Conservation (phyloP, 106 monocot genomes). For the Phalaenopsis aphrodite region DNA sequence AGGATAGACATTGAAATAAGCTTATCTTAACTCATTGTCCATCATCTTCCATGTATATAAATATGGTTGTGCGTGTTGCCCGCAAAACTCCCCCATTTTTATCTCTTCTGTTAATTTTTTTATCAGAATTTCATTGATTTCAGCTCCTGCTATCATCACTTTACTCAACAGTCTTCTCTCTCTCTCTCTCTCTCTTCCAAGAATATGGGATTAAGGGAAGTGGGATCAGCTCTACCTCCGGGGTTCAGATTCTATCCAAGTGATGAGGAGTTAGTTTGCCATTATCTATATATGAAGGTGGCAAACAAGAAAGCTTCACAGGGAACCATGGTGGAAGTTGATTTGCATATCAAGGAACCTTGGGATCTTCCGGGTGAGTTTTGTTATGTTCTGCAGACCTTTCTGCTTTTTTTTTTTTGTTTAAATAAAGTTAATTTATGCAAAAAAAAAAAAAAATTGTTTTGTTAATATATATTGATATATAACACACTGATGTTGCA, state of each 20-base stretch:
- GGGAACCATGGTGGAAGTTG: constrained; percentile 84
- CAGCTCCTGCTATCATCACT: background rate
- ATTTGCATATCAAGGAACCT: constrained; percentile 70
- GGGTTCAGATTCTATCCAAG: constrained; percentile 93
- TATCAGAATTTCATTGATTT: background rate
- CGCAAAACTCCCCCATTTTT: background rate
- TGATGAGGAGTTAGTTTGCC: constrained; percentile 83
- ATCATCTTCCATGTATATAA: background rate
- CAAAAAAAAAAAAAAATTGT: background rate
- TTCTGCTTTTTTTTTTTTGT: background rate
- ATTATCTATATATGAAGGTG: constrained; percentile 90
- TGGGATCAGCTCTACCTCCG: constrained; percentile 64
- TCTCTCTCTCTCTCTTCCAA: constrained; percentile 13
- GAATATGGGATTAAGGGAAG: constrained; percentile 61
- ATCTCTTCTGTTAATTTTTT: background rate
- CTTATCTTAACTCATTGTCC: background rate
- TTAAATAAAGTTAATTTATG: background rate
- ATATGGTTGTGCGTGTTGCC: background rate
- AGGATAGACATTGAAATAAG: background rate
- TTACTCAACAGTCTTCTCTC: background rate
- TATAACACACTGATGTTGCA: no score
- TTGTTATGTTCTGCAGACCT: background rate
- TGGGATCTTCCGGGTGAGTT: constrained; percentile 90
- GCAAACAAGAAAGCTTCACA: constrained; percentile 32
- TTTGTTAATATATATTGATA: background rate